Evolutionary conservation across 2,329 filamentous ascomycete genomes (phyloP), one percentile per base, ranked within the genome.

Genomic region (Dryadomyces quercivorus): DNA sequence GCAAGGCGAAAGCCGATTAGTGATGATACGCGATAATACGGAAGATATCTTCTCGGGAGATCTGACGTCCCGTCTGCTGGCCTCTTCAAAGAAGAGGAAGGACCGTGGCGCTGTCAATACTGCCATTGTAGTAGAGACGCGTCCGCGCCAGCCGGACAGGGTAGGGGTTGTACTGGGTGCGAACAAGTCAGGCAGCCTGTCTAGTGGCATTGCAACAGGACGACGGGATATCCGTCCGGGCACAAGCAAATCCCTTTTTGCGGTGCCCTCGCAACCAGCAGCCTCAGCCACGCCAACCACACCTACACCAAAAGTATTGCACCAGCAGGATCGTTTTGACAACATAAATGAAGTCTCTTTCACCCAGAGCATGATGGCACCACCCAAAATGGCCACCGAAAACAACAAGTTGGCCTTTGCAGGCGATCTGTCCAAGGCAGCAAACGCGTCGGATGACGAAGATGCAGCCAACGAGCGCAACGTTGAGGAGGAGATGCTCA

Each of bases 401-500:
- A 13, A 38, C 13, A 44, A 57, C 61, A 70, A 59, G 55, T 69
- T 81, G 36, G 69, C 73, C 18, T 82, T 82, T 59, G 71, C 72
- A 42, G 72, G 74, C 46, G 75, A 70, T 18, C 63, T 82, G 36
- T 72, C 69, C 50, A 73, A 70, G 1, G 79, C 79, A 1, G 79
- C 79, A 3, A 78, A 82, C 55, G 65, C 69, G 7, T 69, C 69
- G 21, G 72, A 75, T 38, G 72, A 75, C 46, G 74, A 77, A 51
- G 69, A 74, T 34, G 68, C 70, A n/a, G 72, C 69, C 16, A 64
- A 66, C 21, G 68, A 70, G 26, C 69, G 79, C 36, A 73, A 82
- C 55, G 71, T 81, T 13, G 79, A 82, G 62, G 71, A 73, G 34
- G 79, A 82, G 65, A 77, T 82, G 71, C 70, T 85, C 60, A 80